Evolutionary conservation across 805 yeast species (phyloP), one percentile per base, ranked within the genome.

Genomic region (Metschnikowia hibisci): DNA sequence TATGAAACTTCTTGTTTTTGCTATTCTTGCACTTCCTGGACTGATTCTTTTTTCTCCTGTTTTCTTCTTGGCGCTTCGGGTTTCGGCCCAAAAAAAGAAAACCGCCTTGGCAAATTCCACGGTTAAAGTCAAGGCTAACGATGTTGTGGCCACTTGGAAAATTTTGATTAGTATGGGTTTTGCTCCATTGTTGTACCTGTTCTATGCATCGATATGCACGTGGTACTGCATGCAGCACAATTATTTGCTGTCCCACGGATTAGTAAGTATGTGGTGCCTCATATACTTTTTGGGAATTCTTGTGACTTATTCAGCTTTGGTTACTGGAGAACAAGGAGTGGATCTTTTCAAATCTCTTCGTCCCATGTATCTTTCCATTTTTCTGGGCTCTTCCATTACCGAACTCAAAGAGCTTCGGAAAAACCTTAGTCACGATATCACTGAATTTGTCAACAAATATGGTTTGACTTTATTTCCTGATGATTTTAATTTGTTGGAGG

Each of bases 81-180:
- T 87, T 41, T 86, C 96, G 8, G 75, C 71, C 34, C 71, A 73
- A 45, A 89, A 90, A 63, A 88, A 91, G 26, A 71, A 65, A 44
- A 76, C 78, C 36, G 99, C 98, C 0, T 71, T 93, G 47, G 90
- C 89, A 9, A 82, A 77, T 6, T 89, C 97, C 0, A 76, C 89
- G 0, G 99, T 93, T 16, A 93, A 93, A 61, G 82, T 93, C 47
- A 81, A 82, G 57, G 99, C 96, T 13, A 84, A 81, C 44, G 99
- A 93, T 63, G 97, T 93, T 20, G 78, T 93, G 46, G 98, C 98
- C 2, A 90, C 98, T 1, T 93, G 99, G 99, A 93, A 93, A 64
- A 83, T 93, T 36, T 71, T 93, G 50, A 88, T 91, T 31, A 81
- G 90, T 27, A 77, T 93, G 77, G 95, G 91, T 4, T 67, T 87